phyloP scores from a whole-genome alignment of 306 rosid species.

The Glycine tomentella region DNA sequence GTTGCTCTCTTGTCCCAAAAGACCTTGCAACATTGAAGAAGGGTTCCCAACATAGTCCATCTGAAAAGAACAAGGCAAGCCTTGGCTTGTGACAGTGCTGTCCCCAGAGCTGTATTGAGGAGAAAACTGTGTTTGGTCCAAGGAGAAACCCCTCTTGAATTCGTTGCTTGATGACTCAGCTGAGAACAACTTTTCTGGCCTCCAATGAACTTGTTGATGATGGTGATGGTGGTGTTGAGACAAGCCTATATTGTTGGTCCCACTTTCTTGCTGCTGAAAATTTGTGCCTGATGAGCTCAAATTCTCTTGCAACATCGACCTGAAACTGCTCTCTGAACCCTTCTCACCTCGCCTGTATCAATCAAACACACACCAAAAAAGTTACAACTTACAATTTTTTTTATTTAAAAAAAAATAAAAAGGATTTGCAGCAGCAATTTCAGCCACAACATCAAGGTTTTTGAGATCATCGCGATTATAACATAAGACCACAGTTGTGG shows the following conservation, averaged over 20 bases:
- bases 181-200: slow-evolving; percentile 63
- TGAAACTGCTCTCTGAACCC: slow-evolving; percentile 63
- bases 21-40: slow-evolving; percentile 81
- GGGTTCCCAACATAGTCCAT: slow-evolving; percentile 69
- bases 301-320: slow-evolving; percentile 82
- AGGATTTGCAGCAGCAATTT: neutral
- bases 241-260: slow-evolving; percentile 33
- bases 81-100: slow-evolving; percentile 74
- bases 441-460: neutral
- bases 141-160: slow-evolving; percentile 74
- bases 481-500: neutral
- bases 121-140: slow-evolving; percentile 78
- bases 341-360: slow-evolving; percentile 58
- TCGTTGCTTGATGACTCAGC: slow-evolving; percentile 60
- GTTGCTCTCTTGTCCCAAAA: slow-evolving; percentile 55
- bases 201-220: slow-evolving; percentile 72
- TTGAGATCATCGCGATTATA: neutral
- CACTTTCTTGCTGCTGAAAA: slow-evolving; percentile 69
- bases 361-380: neutral
- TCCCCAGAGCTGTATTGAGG: slow-evolving; percentile 87
- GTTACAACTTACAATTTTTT: neutral
- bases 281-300: slow-evolving; percentile 56
- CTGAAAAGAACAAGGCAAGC: slow-evolving; percentile 60
- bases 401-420: neutral
- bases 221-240: slow-evolving; percentile 56